phyloP scores from a whole-genome alignment of 2,329 filamentous ascomycete genomes.

The Apiospora saccharicola region DNA sequence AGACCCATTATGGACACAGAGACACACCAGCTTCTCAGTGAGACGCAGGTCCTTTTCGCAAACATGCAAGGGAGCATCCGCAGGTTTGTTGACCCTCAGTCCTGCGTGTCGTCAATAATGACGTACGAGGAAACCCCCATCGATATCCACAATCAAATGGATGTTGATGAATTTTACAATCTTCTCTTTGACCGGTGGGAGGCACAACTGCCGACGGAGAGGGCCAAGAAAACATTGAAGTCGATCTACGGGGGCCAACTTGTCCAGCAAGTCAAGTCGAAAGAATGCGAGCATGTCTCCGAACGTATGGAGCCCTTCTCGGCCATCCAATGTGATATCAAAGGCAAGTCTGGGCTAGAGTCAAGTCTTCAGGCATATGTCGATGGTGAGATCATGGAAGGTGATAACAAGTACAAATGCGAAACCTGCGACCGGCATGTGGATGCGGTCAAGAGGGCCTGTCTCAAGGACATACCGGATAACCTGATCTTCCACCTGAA shows the following conservation, averaged over 20 bases:
- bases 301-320: conserved; percentile 91
- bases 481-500: conserved; percentile 96
- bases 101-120: conserved; percentile 77
- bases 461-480: conserved; percentile 90
- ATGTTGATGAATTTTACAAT: conserved; percentile 98
- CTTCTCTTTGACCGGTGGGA: conserved; percentile 93
- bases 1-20: conserved; percentile 63
- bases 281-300: conserved; percentile 93
- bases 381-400: conserved; percentile 95
- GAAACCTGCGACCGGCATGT: conserved; percentile 88
- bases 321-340: conserved; percentile 95
- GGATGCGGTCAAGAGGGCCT: conserved; percentile 91
- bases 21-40: conserved; percentile 72
- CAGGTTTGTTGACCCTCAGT: conserved; percentile 75
- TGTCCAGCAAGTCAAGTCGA: conserved; percentile 94
- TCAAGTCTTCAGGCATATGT: conserved; percentile 96
- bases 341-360: conserved; percentile 82
- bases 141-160: conserved; percentile 92
- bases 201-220: conserved; percentile 71
- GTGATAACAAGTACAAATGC: conserved; percentile 98
- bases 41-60: conserved; percentile 84
- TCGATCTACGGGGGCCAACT: conserved; percentile 91
- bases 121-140: conserved; percentile 85
- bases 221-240: conserved; percentile 76
- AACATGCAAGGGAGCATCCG: conserved; percentile 84